Evolutionary conservation across 805 yeast genomes (phyloP), one percentile per base, ranked within the genome.

Genomic region (Lipomyces kockii): DNA sequence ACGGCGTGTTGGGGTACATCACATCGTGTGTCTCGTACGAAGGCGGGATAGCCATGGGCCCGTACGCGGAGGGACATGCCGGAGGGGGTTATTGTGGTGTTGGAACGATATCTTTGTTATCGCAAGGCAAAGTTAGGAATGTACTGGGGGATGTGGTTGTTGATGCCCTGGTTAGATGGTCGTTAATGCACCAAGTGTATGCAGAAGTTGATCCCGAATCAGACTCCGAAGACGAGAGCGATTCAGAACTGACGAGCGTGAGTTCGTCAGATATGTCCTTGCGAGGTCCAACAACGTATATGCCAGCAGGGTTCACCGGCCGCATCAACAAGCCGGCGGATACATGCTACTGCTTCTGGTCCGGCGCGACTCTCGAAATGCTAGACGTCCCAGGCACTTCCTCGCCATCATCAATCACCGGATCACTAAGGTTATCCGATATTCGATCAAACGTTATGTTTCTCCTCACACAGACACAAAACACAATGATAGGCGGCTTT

Each of bases 301-400:
- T 14, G 8, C 25, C 37, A 4, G 72, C 72, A 8, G 74, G 74
- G 12, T 70, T 70, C 52, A 95, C 95, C 76, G 99, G 99, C 0
- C 84, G 99, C 61, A 97, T 98, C 0, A 97, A 95, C 67, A 95
- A 95, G 76, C 80, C 92, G 22, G 97, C 98, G 0, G 99, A 95
- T 78, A 97, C 91, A n/a, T 95, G 99, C 76, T 95, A 95, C 77
- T 88, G 95, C 73, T 95, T 98, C 97, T 95, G 99, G 99, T 97
- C 92, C 9, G 67, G 71, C 29, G 71, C 63, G 22, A 60, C 73
- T 12, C 62, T 74, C 14, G 63, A 67, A 17, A 66, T 74, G 71
- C 32, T 68, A 12, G 56, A 55, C 25, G 14, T 29, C 2, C 32
- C 55, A 12, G 32, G n/a, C 3, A 49, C 53, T 8, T 6, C 22